Evolutionary conservation across 345 rosid genomes (phyloP).

Genomic region (Corchorus capsularis): DNA sequence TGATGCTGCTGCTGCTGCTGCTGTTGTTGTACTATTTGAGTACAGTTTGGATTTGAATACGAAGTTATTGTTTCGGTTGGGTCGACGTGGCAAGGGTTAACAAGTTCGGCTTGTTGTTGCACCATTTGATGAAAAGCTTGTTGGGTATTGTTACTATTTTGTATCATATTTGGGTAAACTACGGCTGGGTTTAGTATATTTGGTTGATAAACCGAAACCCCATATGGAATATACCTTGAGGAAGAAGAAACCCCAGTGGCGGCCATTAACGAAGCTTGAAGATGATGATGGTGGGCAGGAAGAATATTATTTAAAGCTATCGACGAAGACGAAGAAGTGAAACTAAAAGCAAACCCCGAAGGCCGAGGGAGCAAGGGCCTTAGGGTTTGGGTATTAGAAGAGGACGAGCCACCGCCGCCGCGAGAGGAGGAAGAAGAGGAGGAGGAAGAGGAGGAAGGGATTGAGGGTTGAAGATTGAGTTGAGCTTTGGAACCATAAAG

Average conservation of each 20-base stretch:
- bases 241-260: neutral
- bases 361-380: conserved; percentile 97
- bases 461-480: conserved; percentile 36
- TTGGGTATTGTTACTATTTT: neutral
- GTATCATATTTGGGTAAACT: conserved; percentile 31
- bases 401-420: conserved; percentile 33
- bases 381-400: conserved; percentile 58
- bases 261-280: neutral
- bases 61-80: conserved; percentile 19
- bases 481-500: conserved; percentile 49
- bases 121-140: conserved; percentile 32
- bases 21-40: neutral
- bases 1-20: conserved; percentile 35
- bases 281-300: neutral
- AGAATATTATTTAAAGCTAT: conserved; percentile 5
- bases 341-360: conserved; percentile 38
- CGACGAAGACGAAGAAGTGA: conserved; percentile 18
- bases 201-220: conserved; percentile 4
- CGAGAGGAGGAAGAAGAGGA: conserved; percentile 46
- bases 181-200: conserved; percentile 29
- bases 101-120: conserved; percentile 12
- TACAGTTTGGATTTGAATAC: conserved; percentile 27
- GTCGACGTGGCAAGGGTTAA: neutral
- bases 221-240: conserved; percentile 27
- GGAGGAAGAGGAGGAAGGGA: conserved; percentile 31